phyloP scores from a whole-genome alignment of 495 filamentous ascomycete species.

The Patellaria atrata region DNA sequence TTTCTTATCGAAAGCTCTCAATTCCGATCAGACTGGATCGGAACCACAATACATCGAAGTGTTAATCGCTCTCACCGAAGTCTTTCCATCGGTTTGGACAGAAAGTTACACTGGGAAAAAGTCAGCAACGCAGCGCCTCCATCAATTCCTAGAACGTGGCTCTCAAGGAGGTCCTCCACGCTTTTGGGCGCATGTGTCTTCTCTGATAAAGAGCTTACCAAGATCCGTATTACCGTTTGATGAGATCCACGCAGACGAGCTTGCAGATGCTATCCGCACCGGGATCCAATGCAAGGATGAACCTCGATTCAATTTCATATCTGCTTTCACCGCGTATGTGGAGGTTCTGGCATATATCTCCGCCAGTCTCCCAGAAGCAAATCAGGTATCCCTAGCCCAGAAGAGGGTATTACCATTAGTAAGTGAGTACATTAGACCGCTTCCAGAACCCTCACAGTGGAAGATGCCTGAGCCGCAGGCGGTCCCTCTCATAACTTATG shows the following conservation, averaged over 20 bases:
- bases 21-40: conserved; percentile 55
- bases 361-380: conserved; percentile 30
- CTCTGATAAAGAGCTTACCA: conserved; percentile 47
- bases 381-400: conserved; percentile 34
- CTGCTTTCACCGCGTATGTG: conserved; percentile 64
- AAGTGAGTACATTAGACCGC: conserved; percentile 39
- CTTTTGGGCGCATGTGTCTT: conserved; percentile 56
- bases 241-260: conserved; percentile 33
- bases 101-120: conserved; percentile 51
- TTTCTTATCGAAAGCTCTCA: conserved; percentile 55
- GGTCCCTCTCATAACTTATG: conserved; percentile 29
- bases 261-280: conserved; percentile 49
- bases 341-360: conserved; percentile 38
- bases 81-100: conserved; percentile 61
- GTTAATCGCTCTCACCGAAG: conserved; percentile 45
- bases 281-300: conserved; percentile 65
- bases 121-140: conserved; percentile 45
- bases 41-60: conserved; percentile 50
- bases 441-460: conserved; percentile 35
- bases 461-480: conserved; percentile 30
- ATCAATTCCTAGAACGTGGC: conserved; percentile 65
- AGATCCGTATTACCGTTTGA: conserved; percentile 34
- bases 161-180: conserved; percentile 54
- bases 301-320: conserved; percentile 43
- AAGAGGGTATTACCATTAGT: conserved; percentile 42